Conservation (phyloP, 345 rosid genomes). For the Turnera subulata region DNA sequence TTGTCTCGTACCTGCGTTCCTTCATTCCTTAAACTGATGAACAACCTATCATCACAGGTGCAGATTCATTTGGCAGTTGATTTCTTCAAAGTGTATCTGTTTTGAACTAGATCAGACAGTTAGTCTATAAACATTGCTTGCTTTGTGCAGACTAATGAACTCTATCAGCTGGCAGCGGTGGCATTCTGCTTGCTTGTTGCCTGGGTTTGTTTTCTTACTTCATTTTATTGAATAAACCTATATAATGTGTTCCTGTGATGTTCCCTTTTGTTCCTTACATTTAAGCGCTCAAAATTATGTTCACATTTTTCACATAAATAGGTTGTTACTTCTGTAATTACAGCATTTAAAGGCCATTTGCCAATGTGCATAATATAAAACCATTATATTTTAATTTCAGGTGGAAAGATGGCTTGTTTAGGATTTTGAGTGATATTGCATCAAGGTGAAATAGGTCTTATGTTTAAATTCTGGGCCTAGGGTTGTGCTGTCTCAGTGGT, state of each 20-base stretch:
- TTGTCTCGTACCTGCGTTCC: slow-evolving; percentile 76
- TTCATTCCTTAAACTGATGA: slow-evolving; percentile 84
- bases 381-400: too few relatives aligned
- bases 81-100: too few relatives aligned
- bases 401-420: too few relatives aligned
- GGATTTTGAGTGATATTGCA: background rate
- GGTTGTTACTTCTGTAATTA: too few relatives aligned
- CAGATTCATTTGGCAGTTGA: slow-evolving; percentile 3
- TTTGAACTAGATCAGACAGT: slow-evolving; percentile 1
- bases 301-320: too few relatives aligned
- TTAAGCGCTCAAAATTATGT: too few relatives aligned
- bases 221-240: slow-evolving; percentile 1
- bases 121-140: slow-evolving; percentile 18
- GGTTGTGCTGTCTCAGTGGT: background rate
- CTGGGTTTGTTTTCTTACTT: slow-evolving; percentile 65
- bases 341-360: too few relatives aligned
- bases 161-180: slow-evolving; percentile 92
- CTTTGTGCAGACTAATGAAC: slow-evolving; percentile 84
- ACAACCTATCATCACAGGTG: slow-evolving; percentile 84
- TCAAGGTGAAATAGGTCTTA: background rate
- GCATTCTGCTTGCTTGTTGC: slow-evolving; percentile 98
- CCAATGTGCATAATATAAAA: too few relatives aligned
- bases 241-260: background rate
- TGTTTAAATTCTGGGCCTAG: background rate
- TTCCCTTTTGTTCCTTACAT: background rate